Percentiles rank a stretch among this genome's conserved stretches.
These are phyloP conservation scores for Tulasnella sp. DNA, from an alignment of 768 basidiomycete genomes.

Conservation along the genomic window DNA sequence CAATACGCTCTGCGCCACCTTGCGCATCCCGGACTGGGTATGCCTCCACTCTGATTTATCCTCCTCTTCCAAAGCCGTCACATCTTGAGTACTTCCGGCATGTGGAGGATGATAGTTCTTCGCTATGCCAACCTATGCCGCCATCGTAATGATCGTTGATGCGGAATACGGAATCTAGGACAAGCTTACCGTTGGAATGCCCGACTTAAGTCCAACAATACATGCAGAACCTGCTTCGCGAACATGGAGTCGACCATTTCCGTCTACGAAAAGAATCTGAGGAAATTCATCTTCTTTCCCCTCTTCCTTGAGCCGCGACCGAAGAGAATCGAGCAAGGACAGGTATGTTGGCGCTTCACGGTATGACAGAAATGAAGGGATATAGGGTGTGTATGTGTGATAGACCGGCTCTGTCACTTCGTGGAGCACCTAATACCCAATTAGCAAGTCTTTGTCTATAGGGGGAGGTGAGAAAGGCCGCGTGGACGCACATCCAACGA, in stretches of 20 bases:
- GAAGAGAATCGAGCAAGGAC: constrained; percentile 19
- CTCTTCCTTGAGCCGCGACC: not conserved
- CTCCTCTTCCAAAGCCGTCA: not conserved
- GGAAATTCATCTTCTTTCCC: constrained; percentile 18
- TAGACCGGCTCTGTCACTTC: constrained; percentile 16
- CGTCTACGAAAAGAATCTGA: constrained; percentile 24
- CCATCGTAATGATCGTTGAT: not conserved
- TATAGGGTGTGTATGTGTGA: constrained; percentile 21
- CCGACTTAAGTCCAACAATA: constrained; percentile 21
- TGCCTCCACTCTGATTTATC: constrained; percentile 11
- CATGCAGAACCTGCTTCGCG: constrained; percentile 24
- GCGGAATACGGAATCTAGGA: not conserved
- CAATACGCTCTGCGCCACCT: constrained; percentile 5
- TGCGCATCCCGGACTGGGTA: constrained; percentile 14
- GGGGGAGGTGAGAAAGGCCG: not conserved
- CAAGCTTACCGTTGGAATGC: constrained; percentile 22
- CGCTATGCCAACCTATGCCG: constrained; percentile 14
- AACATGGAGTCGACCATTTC: constrained; percentile 24
- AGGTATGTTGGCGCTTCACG: constrained; percentile 21
- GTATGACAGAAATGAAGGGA: constrained; percentile 25
- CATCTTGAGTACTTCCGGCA: not conserved
- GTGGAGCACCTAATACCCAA: constrained; percentile 21
- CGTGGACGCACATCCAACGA: constrained; percentile 19
- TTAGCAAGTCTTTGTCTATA: too few species aligned
- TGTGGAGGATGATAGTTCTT: constrained; percentile 17